Base-by-base conservation (phyloP, 352 stramenopile species). In the Pelagophyceae sp. region DNA sequence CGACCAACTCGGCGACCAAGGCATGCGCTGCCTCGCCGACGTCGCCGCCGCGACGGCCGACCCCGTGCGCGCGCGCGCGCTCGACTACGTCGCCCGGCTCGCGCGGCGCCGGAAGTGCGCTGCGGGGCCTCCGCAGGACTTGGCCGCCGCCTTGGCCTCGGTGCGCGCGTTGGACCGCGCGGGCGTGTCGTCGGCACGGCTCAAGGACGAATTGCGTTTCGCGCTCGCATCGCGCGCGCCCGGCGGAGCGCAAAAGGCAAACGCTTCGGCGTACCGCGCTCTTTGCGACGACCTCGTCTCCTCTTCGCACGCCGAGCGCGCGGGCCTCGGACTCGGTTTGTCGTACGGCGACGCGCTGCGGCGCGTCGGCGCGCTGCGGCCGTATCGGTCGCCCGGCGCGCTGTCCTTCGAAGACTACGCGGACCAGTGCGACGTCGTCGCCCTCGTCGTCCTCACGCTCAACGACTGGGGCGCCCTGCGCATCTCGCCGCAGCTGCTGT, bases 401-500 rank as follows among this genome's bases (percentile, higher is more conserved):
- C 79, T 95, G 32, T 87, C 86, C 0, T 80, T 83, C 31, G 80
- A 83, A 35, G 84, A 89, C 5, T 96, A 94, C 75, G 81, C 87
- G 29, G 85, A 92, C 51, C 89, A 96, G 82, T 84, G 91, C 38
- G 87, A 91, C 70, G 85, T 93, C 45, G 85, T 95, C 29, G 88
- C 89, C n/a, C 92, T 89, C 0, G 77, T 94, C 6, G 87, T 96
- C 1, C 85, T 95, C 78, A 90, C 94, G 29, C 80, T 94, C n/a
- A 90, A 87, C 29, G 87, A 91, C 76, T 93, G 91, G 82, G 88
- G 89, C 72, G 84, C 79, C 37, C 80, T 95, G 11, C 51, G 78
- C 5, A 61, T 86, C 27, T 38, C 79, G 37, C 80, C 92, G 87
- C 87, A 95, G 31, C 83, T 95, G 60, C 84, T 96, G 58, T 89